These are phyloP conservation scores for Xerophyta viscosa DNA, from an alignment of 106 monocot genomes.

Conservation along the genomic window DNA sequence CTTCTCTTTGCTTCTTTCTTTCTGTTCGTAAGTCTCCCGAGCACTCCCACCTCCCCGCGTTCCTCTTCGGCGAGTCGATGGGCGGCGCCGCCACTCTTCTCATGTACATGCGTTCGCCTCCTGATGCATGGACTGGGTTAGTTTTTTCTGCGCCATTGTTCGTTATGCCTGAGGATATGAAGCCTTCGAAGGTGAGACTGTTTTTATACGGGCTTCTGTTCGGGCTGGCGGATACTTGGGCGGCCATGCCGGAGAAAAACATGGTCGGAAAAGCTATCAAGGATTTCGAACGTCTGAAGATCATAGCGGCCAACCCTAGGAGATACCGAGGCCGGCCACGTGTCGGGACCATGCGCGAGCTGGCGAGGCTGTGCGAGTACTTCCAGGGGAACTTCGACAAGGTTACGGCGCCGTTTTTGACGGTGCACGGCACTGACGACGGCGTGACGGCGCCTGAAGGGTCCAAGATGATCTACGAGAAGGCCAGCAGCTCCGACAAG, in stretches of 20 bases:
- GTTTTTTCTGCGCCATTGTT: constrained; percentile 86
- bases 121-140: constrained; percentile 62
- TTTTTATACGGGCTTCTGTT: constrained; percentile 76
- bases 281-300: constrained; percentile 48
- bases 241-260: constrained; percentile 79
- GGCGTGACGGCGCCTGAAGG: constrained; percentile 42
- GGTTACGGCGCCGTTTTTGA: constrained; percentile 59
- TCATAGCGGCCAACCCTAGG: constrained; percentile 74
- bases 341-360: constrained; percentile 90
- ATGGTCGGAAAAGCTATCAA: constrained; percentile 87
- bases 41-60: constrained; percentile 88
- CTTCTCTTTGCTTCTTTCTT: constrained; percentile 73
- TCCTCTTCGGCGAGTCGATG: constrained; percentile 91
- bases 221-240: constrained; percentile 84
- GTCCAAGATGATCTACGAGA: too few relatives aligned
- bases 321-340: constrained; percentile 58
- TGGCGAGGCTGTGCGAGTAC: constrained; percentile 41
- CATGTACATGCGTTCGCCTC: constrained; percentile 60
- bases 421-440: constrained; percentile 49
- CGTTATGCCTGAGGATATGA: constrained; percentile 86
- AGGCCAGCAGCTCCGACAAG: too few relatives aligned
- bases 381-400: constrained; percentile 39
- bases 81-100: constrained; percentile 68
- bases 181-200: constrained; percentile 53
- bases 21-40: constrained; percentile 56